phyloP scores from a whole-genome alignment of 2,329 filamentous ascomycete genomes.

The Penicillium sp. region DNA sequence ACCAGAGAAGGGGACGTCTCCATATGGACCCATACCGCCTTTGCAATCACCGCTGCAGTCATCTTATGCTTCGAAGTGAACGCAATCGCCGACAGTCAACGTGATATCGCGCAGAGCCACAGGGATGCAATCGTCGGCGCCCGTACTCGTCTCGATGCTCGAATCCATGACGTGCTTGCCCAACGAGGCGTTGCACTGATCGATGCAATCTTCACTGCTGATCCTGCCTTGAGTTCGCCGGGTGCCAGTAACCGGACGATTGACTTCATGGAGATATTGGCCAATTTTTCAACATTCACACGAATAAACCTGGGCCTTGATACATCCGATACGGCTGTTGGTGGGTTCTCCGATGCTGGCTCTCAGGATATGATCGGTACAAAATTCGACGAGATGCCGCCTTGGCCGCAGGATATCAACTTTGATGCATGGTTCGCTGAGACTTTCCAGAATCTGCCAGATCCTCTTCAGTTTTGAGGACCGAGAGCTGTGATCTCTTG shows the following conservation, averaged over 20 bases:
- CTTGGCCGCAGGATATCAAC: conserved; percentile 24
- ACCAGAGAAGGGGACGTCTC: conserved; percentile 25
- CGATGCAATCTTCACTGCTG: conserved; percentile 25
- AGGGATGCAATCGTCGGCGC: conserved; percentile 22
- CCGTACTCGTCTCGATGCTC: conserved; percentile 20
- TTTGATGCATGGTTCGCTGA: conserved; percentile 28
- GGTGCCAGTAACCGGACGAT: conserved; percentile 11
- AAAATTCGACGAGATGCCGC: conserved; percentile 18
- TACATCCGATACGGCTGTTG: conserved; percentile 16
- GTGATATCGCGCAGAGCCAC: conserved; percentile 19
- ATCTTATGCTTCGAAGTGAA: conserved; percentile 29
- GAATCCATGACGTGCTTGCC: conserved; percentile 24
- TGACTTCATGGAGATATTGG: conserved; percentile 22
- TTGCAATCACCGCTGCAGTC: conserved; percentile 28
- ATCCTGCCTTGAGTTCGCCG: conserved; percentile 3
- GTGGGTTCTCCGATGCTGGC: conserved; percentile 12
- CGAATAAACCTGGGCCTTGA: conserved; percentile 12
- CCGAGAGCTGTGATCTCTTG: too few species aligned
- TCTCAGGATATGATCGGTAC: conserved; percentile 12
- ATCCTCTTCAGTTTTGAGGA: not conserved
- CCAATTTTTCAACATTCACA: conserved; percentile 25
- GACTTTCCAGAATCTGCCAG: conserved; percentile 22
- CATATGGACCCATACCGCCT: conserved; percentile 29
- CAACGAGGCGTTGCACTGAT: conserved; percentile 28
- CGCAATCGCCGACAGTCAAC: conserved; percentile 14